phyloP scores from a whole-genome alignment of 495 filamentous ascomycete species.

The Tuber melanosporum region DNA sequence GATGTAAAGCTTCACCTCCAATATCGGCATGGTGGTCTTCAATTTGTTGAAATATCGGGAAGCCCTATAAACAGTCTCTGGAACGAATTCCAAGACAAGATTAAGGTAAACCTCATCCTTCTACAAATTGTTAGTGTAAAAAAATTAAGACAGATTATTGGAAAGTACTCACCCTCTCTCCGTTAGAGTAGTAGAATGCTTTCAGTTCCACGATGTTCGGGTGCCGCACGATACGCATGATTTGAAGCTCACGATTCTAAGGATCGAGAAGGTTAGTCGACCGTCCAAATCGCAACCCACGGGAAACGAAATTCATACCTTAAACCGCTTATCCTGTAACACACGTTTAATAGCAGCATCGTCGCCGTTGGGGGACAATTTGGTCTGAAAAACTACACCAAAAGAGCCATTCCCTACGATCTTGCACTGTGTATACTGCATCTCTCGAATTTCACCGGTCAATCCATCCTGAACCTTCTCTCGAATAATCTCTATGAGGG shows the following conservation, averaged over 20 bases:
- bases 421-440: slow-evolving; percentile 98
- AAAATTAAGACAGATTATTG: slow-evolving; percentile 8
- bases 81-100: slow-evolving; percentile 94
- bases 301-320: slow-evolving; percentile 53
- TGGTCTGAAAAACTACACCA: slow-evolving; percentile 97
- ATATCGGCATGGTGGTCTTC: slow-evolving; percentile 98
- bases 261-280: slow-evolving; percentile 42
- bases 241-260: slow-evolving; percentile 96
- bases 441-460: slow-evolving; percentile 89
- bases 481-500: slow-evolving; percentile 76
- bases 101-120: slow-evolving; percentile 99
- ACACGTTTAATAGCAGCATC: slow-evolving; percentile 99
- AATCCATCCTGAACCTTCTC: slow-evolving; percentile 98
- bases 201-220: slow-evolving; percentile 98
- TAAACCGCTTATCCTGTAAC: slow-evolving; percentile 97
- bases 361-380: slow-evolving; percentile 91
- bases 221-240: slow-evolving; percentile 98
- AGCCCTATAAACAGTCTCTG: slow-evolving; percentile 97
- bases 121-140: slow-evolving; percentile 46
- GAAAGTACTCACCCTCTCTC: slow-evolving; percentile 71
- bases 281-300: slow-evolving; percentile 14
- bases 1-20: slow-evolving; percentile 98
- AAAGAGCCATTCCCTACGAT: slow-evolving; percentile 99
- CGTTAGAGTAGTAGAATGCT: slow-evolving; percentile 99
- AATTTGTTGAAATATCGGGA: slow-evolving; percentile 99